Percentiles rank a stretch among this genome's conserved stretches.
Evolutionary conservation across 2,329 filamentous ascomycete genomes (phyloP).

Genomic region (Cytospora mali): DNA sequence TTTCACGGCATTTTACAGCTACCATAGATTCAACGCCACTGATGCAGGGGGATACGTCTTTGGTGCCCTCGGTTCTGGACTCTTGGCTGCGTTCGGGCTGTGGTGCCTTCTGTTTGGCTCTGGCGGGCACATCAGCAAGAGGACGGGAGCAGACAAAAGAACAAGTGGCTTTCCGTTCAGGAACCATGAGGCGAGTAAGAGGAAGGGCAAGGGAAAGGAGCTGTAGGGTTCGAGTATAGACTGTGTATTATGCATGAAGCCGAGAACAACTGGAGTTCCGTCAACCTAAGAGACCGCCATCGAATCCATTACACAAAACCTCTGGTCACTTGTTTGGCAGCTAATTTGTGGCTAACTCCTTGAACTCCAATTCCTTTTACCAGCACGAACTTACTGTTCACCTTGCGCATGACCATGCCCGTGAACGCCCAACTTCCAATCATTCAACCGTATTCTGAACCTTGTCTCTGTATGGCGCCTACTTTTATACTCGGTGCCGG

Average conservation of each 20-base stretch:
- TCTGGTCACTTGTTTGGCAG: background rate
- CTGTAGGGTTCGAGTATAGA: constrained; percentile 9
- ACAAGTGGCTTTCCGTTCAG: constrained; percentile 45
- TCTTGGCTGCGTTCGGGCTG: constrained; percentile 62
- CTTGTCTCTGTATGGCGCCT: background rate
- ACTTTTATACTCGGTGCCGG: background rate
- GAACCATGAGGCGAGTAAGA: constrained; percentile 40
- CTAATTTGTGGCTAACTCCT: background rate
- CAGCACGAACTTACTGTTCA: background rate
- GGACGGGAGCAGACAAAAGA: constrained; percentile 46
- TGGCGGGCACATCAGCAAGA: constrained; percentile 39
- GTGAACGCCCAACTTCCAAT: background rate
- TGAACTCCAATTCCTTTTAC: constrained; percentile 4
- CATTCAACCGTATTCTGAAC: background rate
- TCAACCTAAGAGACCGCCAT: background rate
- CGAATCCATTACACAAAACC: background rate
- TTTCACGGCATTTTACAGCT: constrained; percentile 65
- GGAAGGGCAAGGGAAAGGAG: constrained; percentile 33
- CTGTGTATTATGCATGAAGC: background rate
- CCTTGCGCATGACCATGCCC: background rate
- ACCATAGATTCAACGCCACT: constrained; percentile 64
- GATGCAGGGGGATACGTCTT: constrained; percentile 61
- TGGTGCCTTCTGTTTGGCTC: constrained; percentile 58
- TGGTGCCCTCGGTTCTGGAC: constrained; percentile 58
- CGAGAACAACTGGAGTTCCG: background rate